These are phyloP conservation scores for Beauveria sp. DNA, from an alignment of 2,329 filamentous ascomycete genomes.

Conservation along the genomic window DNA sequence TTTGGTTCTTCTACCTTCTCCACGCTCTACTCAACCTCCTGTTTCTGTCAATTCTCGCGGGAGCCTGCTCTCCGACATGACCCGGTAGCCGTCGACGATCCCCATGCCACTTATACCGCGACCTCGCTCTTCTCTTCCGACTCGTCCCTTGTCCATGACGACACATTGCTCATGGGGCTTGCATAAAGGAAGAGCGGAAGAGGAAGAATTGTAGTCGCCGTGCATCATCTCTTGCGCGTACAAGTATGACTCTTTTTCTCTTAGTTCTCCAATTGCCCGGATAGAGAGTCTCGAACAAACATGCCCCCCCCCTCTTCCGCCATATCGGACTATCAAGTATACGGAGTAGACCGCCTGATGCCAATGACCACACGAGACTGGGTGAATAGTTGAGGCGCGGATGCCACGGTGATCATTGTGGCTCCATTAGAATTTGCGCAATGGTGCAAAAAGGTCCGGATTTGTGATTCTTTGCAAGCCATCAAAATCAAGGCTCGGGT, in stretches of 20 bases:
- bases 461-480: not conserved
- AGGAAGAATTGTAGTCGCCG: not conserved
- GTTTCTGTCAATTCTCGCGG: not conserved
- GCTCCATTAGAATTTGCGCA: not conserved
- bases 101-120: not conserved
- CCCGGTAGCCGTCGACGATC: slow-evolving; percentile 7
- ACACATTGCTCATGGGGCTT: not conserved
- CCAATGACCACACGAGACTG: not conserved
- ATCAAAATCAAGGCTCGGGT: too few species aligned
- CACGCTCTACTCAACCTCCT: not conserved
- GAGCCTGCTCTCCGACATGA: slow-evolving; percentile 2
- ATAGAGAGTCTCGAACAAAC: not conserved
- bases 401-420: too few species aligned
- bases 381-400: not conserved
- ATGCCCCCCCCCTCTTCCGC: not conserved
- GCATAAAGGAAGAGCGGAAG: not conserved
- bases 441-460: not conserved
- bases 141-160: slow-evolving; percentile 1
- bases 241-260: not conserved
- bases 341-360: not conserved
- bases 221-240: not conserved
- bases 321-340: not conserved
- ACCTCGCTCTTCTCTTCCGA: not conserved
- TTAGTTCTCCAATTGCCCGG: not conserved
- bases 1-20: too few species aligned